Evolutionary conservation across 345 rosid species (phyloP).

Genomic region (Streptanthus diversifolius): DNA sequence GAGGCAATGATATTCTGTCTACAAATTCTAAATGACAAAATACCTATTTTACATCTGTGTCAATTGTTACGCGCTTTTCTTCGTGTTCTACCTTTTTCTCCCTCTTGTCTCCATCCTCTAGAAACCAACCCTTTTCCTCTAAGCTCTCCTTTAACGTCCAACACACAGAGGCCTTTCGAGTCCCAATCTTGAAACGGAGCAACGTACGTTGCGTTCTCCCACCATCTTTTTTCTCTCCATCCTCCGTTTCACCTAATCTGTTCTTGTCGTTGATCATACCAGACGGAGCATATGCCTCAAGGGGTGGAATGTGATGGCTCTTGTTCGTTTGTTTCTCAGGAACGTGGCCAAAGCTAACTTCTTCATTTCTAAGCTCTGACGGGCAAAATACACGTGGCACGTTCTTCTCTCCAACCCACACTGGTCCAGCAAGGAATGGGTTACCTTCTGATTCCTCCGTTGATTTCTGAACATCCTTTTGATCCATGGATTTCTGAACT

Average conservation of each 20-base stretch:
- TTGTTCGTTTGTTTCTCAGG: slow-evolving; percentile 33
- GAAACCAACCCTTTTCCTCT: slow-evolving; percentile 46
- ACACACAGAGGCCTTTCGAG: slow-evolving; percentile 39
- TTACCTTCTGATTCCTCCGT: slow-evolving; percentile 43
- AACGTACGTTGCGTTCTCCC: slow-evolving; percentile 41
- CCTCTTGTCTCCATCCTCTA: slow-evolving; percentile 43
- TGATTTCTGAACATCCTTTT: slow-evolving; percentile 36
- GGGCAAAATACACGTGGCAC: slow-evolving; percentile 50
- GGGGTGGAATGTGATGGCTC: slow-evolving; percentile 38
- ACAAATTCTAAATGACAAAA: slow-evolving; percentile 45
- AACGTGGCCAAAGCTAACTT: slow-evolving; percentile 25
- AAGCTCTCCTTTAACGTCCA: slow-evolving; percentile 27
- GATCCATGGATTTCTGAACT: slow-evolving; percentile 41
- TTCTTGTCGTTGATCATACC: slow-evolving; percentile 42
- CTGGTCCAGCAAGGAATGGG: slow-evolving; percentile 71
- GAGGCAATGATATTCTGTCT: slow-evolving; percentile 43
- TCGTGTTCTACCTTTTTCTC: slow-evolving; percentile 39
- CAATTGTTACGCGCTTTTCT: slow-evolving; percentile 43
- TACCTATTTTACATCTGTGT: slow-evolving; percentile 58
- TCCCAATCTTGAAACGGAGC: slow-evolving; percentile 62
- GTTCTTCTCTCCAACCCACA: slow-evolving; percentile 60
- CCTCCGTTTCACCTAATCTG: slow-evolving; percentile 40
- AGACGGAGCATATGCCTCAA: slow-evolving; percentile 51
- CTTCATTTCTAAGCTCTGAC: slow-evolving; percentile 40
- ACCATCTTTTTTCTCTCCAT: slow-evolving; percentile 33